Conservation (phyloP, 208 protist genomes). For the Strigomonas culicis region DNA sequence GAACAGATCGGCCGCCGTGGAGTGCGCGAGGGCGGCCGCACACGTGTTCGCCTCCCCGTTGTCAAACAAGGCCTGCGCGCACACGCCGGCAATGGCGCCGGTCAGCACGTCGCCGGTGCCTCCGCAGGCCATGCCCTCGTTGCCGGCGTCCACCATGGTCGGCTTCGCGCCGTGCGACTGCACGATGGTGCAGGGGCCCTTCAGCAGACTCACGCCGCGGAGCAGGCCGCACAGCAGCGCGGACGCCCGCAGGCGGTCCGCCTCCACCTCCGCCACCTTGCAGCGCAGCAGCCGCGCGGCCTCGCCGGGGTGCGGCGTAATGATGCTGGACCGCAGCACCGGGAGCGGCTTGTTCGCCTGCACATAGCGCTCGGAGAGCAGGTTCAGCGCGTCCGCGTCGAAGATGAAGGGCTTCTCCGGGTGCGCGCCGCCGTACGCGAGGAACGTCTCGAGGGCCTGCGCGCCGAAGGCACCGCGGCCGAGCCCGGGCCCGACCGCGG, state of each 20-base stretch:
- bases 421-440: slow-evolving; percentile 26
- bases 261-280: slow-evolving; percentile 57
- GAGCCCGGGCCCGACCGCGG: slow-evolving; percentile 70
- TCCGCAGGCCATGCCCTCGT: slow-evolving; percentile 80
- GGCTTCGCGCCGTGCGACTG: slow-evolving; percentile 20
- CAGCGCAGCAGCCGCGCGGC: slow-evolving; percentile 61
- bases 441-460: slow-evolving; percentile 18
- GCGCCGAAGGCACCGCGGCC: slow-evolving; percentile 37
- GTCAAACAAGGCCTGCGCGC: slow-evolving; percentile 30
- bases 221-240: slow-evolving; percentile 33
- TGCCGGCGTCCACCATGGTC: slow-evolving; percentile 75
- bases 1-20: slow-evolving; percentile 65
- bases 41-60: slow-evolving; percentile 43
- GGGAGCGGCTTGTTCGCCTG: slow-evolving; percentile 12
- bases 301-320: slow-evolving; percentile 83
- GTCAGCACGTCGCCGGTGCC: slow-evolving; percentile 85
- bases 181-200: slow-evolving; percentile 73
- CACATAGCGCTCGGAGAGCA: slow-evolving; percentile 21
- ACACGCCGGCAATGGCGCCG: slow-evolving; percentile 49
- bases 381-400: slow-evolving; percentile 74
- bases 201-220: slow-evolving; percentile 64
- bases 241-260: slow-evolving; percentile 52
- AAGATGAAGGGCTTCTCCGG: slow-evolving; percentile 50
- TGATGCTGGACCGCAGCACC: slow-evolving; percentile 32
- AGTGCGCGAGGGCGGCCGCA: slow-evolving; percentile 50